Base-by-base conservation (phyloP, 805 yeast species). In the Lachancea cidri region DNA sequence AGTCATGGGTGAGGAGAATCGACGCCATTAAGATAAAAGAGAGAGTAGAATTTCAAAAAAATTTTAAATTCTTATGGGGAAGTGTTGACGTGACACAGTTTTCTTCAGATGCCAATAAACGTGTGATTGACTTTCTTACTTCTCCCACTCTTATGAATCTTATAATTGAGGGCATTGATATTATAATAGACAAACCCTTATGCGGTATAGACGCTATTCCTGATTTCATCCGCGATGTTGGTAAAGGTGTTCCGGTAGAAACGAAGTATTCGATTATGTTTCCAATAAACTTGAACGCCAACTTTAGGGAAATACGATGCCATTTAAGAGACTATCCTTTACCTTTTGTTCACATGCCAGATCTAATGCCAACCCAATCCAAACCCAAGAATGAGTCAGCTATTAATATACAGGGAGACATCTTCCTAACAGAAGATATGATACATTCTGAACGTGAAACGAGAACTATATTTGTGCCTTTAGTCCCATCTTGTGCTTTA, bases 291-390 rank as follows among this genome's bases (percentile, higher is more conserved):
- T 33, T 83, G 11, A 76, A 80, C 41, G 65, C 85, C 38, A 68
- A 65, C 13, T 66, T 85, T 29, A 64, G 66, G 3, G 94, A 86
- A 52, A 57, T 81, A 9, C 65, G 93, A 44, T 71, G 79, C 52
- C 91, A 85, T 56, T 51, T 89, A 45, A 68, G 93, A 41, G 98
- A 89, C 54, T 87, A 83, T 55, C 97, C 97, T 0, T 54, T 91
- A 13, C 97, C 98, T 0, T 64, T 89, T 37, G 59, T 86, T 6
- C 79, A 79, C 48, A 76, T 89, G 46, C 96, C 96, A 0, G 63
- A 68, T 11, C 65, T 70, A 9, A 62, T 65, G 3, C 48, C 67
- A 35, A 16, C 43, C 0, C 70, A 66, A 37, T 33, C 46, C 5
- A 36, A 13, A 29, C 30, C 37, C 2, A 40, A 41, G 4, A 42